Evolutionary conservation across 805 yeast genomes (phyloP), one percentile per base, ranked within the genome.

Genomic region (Hanseniaspora singularis): DNA sequence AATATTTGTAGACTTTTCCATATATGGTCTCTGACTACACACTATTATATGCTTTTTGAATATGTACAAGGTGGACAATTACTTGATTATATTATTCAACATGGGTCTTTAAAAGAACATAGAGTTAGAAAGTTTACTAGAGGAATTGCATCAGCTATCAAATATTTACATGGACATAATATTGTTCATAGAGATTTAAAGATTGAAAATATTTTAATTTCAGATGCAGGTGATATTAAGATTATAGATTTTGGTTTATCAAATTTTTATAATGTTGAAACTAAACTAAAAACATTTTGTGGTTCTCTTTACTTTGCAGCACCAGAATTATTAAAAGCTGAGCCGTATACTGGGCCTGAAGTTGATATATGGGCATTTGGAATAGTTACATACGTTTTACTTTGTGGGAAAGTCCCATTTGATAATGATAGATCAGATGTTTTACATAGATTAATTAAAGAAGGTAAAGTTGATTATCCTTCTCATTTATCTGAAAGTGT

Each of bases 321-420:
- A 0, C 99, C 99, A 0, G 99, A 92, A 63, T 70, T 92, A 54
- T 69, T 92, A 46, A 82, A 84, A 50, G 98, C 97, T 1, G 78
- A 77, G 54, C 96, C 96, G 1, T 92, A 92, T 57, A 70, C 74
- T 31, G 99, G 98, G 0, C 98, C 98, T 1, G 98, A 92, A 62
- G 96, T 92, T 40, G 98, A 92, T 62, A 80, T 92, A 16, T 92
- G 98, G 98, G 85, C 96, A 2, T 89, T 88, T 69, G 98, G 98
- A 53, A 95, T 92, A 27, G 97, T 92, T 0, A 66, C 92, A 42
- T 92, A 86, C 59, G 99, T 92, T 7, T 69, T 92, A 51, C 96
- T 92, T 2, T 88, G 96, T 62, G 99, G 99, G 47, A 88, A 86
- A 61, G 97, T 92, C 12, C 99, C 99, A 8, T 92, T 92, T 62